Base-by-base conservation (phyloP, 257 asterid species). In the Prunella vulgaris region DNA sequence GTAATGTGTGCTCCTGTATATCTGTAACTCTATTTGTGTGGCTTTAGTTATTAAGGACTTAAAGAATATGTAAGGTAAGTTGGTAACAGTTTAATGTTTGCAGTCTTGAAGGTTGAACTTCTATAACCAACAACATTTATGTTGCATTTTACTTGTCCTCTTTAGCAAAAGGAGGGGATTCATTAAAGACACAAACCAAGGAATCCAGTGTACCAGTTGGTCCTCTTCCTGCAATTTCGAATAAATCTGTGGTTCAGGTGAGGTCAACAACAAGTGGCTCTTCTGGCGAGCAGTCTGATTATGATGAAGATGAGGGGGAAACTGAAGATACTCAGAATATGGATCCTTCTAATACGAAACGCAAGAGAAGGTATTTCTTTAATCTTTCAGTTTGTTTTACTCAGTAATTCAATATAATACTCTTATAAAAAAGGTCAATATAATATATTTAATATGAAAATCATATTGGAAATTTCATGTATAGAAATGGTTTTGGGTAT, bases 241-340 rank as follows among this genome's bases (percentile, higher is more conserved):
- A 78, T 81, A 89, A 83, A 74, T 63, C 82, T 60, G 82, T 38
- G 56, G 69, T 82, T 60, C 95, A 79, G 77, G 88, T 87, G 78
- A 82, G 82, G 77, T 85, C 94, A 58, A 84, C 91, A 38, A 87
- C 88, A 46, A 91, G 96, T 79, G 93, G 95, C 48, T 89, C 97
- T 46, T 88, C 96, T 28, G 82, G 88, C 44, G 97, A 91, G n/a
- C 91, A 77, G 69, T 85, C 96, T 1, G 93, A 91, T 78, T 93
- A 91, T 74, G 96, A 89, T 64, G 97, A 89, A 32, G 82, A 70
- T 37, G 96, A 90, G 30, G 95, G 88, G 62, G 97, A 87, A 74
- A 75, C 79, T 60, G 96, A 85, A 64, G 77, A 80, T 70, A 76
- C 82, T 74, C 84, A 81, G 48, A 84, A 83, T 66, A 74, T 27